Evolutionary conservation across 805 yeast genomes (phyloP), one percentile per base, ranked within the genome.

Genomic region (Candida bentonensis): DNA sequence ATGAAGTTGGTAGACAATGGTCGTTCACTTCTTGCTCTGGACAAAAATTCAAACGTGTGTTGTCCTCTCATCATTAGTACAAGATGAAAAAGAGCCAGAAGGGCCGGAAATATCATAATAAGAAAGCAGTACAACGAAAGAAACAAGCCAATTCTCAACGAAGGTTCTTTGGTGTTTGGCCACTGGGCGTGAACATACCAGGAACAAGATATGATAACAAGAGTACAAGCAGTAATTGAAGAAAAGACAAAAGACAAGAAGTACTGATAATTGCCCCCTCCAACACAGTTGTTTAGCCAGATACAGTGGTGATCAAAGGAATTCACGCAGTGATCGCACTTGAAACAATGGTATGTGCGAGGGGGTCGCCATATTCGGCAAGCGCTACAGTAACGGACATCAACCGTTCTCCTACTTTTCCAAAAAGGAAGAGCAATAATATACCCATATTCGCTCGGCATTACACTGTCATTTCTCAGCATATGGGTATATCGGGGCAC

Each of bases 311-410:
- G 82, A 57, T 77, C 82, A 49, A 61, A 66, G 49, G 69, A 51
- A 34, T 67, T 62, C 2, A 71, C 59, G 53, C 82, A 77, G 21
- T 54, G 45, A 34, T 64, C 58, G 54, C 82, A 77, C 11, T 61
- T 60, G 13, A 72, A 61, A 55, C 82, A 78, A 55, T 77, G 82
- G 54, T 75, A 76, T 9, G 78, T 72, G 23, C 82, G 58, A 3
- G 82, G 84, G 7, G 86, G 80, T 50, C 89, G 61, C 89, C 94
- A 83, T 39, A 77, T 68, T 23, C 72, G 62, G 54, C 95, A 84
- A 0, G 79, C 68, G 1, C 71, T 41, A 52, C 88, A 80, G 56
- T 79, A 79, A 51, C 74, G 74, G 21, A 75, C 64, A 2, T 62
- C 53, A 0, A 75, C 74, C 1, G 70, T 66, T 20, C 54, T 45